Conservation (phyloP, 176 grass and related monocot genomes). For the Thinopyrum elongatum region DNA sequence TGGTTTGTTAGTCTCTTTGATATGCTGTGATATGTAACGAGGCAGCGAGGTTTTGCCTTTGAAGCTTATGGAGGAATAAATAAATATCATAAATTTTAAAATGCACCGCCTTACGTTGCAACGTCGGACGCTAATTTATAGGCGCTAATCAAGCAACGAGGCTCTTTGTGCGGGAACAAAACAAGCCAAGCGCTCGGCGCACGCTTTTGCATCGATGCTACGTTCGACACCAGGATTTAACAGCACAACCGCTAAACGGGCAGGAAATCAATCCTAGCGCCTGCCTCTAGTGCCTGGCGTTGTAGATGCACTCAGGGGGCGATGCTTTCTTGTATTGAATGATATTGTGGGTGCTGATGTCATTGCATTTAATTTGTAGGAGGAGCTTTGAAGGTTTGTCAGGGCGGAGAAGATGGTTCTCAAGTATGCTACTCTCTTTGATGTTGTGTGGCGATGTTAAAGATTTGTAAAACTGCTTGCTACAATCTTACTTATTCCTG, state of each 20-base stretch:
- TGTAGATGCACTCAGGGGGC: too few species aligned
- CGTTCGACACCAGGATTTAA: too few species aligned
- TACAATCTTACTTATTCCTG: neutral
- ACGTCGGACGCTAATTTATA: too few species aligned
- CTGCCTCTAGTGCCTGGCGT: too few species aligned
- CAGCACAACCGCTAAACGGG: too few species aligned
- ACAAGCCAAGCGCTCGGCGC: too few species aligned
- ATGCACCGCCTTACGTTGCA: too few species aligned
- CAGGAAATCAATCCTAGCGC: too few species aligned
- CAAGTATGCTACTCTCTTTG: conserved; percentile 15
- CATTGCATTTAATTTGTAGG: neutral
- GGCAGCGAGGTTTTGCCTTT: neutral
- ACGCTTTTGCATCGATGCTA: too few species aligned
- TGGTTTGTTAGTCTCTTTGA: neutral
- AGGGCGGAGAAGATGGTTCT: conserved; percentile 35
- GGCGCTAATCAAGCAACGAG: too few species aligned
- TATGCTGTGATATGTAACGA: neutral
- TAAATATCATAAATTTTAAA: too few species aligned
- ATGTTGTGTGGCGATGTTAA: neutral
- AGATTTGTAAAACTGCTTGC: neutral
- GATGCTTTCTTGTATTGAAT: neutral
- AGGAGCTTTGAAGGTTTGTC: conserved; percentile 8
- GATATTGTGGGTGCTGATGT: neutral
- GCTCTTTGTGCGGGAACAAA: too few species aligned
- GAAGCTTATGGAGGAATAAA: neutral